These are phyloP conservation scores for Colletotrichum filicis DNA, from an alignment of 2,329 filamentous ascomycete species.

Conservation along the genomic window DNA sequence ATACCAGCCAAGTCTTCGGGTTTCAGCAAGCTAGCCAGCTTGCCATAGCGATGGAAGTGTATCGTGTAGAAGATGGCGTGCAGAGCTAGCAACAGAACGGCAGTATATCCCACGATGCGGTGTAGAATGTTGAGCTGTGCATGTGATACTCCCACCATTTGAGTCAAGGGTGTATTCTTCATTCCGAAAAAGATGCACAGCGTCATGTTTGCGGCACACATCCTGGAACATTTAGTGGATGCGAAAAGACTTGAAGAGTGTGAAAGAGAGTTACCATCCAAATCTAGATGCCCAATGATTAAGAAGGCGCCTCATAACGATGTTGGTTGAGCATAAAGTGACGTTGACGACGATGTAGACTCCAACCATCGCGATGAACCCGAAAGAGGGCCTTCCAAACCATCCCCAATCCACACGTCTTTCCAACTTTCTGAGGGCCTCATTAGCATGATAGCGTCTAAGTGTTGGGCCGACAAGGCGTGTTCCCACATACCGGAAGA, in stretches of 20 bases:
- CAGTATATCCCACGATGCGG: conserved; percentile 55
- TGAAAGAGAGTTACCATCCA: conserved; percentile 36
- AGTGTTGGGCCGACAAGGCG: neutral
- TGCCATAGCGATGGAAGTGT: conserved; percentile 41
- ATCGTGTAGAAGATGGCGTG: conserved; percentile 49
- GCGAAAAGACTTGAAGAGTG: neutral
- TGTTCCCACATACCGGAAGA: neutral
- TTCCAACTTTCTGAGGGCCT: neutral
- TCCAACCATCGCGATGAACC: neutral
- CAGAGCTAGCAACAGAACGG: conserved; percentile 47
- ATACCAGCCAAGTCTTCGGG: conserved; percentile 48
- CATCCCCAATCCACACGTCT: neutral
- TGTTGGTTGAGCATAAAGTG: neutral
- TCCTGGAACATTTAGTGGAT: conserved; percentile 46
- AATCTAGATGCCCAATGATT: conserved; percentile 37
- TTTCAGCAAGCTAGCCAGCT: conserved; percentile 40
- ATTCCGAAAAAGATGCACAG: conserved; percentile 56
- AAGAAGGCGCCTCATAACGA: neutral
- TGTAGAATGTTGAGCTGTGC: conserved; percentile 60
- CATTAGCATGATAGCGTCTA: neutral
- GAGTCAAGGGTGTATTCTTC: conserved; percentile 59
- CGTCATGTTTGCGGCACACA: conserved; percentile 53
- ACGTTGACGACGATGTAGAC: neutral
- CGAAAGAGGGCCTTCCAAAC: conserved; percentile 9
- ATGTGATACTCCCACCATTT: conserved; percentile 51